Percentiles rank a stretch among this genome's conserved stretches.
Evolutionary conservation across 371 early-diverging fungal species (phyloP).

Genomic region (Coemansia sp.): DNA sequence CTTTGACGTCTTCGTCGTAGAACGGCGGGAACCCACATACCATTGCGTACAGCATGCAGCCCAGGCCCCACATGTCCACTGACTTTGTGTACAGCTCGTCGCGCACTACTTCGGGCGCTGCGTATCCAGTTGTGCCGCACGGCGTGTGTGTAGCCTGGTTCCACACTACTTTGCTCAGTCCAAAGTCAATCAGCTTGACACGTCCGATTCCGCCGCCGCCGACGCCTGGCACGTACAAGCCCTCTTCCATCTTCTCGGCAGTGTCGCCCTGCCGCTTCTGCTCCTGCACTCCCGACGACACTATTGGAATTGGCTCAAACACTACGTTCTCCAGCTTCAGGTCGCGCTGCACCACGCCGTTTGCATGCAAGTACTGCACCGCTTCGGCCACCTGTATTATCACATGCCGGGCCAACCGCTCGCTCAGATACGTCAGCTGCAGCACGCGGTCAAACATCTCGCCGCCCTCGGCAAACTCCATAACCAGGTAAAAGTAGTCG

Average conservation of each 20-base stretch:
- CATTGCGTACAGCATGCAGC: slow-evolving; percentile 87
- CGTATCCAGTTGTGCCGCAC: slow-evolving; percentile 88
- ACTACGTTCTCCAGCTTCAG: slow-evolving; percentile 97
- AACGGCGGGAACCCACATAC: slow-evolving; percentile 91
- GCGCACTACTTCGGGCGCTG: slow-evolving; percentile 87
- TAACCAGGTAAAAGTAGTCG: slow-evolving; percentile 71
- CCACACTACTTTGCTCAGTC: slow-evolving; percentile 79
- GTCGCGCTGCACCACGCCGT: slow-evolving; percentile 91
- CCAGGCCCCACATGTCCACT: slow-evolving; percentile 94
- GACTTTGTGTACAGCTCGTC: slow-evolving; percentile 78
- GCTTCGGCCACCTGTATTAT: slow-evolving; percentile 88
- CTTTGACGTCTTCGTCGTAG: slow-evolving; percentile 76
- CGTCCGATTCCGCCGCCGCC: slow-evolving; percentile 81
- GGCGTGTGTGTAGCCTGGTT: slow-evolving; percentile 82
- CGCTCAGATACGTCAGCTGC: slow-evolving; percentile 74
- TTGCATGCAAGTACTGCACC: slow-evolving; percentile 84
- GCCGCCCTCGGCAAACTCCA: slow-evolving; percentile 83
- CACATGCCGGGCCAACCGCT: slow-evolving; percentile 73
- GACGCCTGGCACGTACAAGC: slow-evolving; percentile 65
- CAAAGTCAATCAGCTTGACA: slow-evolving; percentile 87
- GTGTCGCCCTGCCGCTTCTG: slow-evolving; percentile 45
- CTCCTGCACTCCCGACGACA: slow-evolving; percentile 53
- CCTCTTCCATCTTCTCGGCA: slow-evolving; percentile 66
- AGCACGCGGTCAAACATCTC: slow-evolving; percentile 86
- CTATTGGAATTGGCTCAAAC: slow-evolving; percentile 70